Evolutionary conservation across 805 yeast species (phyloP).

Genomic region (Wickerhamomyces sydowiorum): DNA sequence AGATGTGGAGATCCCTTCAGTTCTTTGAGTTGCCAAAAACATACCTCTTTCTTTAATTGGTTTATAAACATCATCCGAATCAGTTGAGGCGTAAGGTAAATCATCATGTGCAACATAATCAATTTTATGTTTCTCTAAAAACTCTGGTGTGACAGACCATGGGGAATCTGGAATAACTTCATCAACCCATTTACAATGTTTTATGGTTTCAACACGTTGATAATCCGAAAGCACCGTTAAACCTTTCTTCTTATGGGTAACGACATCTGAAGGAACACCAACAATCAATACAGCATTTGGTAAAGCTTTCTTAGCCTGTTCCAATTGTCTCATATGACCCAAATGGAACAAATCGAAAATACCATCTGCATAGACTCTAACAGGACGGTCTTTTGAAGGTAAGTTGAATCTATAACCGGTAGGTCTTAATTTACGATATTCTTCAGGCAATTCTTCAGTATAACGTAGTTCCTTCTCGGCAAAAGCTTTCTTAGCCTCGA

Average conservation of each 20-base stretch:
- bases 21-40: constrained; percentile 92
- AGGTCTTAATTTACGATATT: constrained; percentile 74
- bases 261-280: constrained; percentile 86
- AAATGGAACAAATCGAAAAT: constrained; percentile 94
- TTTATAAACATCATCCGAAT: constrained; percentile 83
- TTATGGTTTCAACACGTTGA: constrained; percentile 86
- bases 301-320: constrained; percentile 91
- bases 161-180: constrained; percentile 94
- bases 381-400: constrained; percentile 83
- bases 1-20: constrained; percentile 93
- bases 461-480: constrained; percentile 48
- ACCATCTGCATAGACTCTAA: constrained; percentile 97
- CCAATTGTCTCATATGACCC: constrained; percentile 97
- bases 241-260: constrained; percentile 90
- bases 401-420: constrained; percentile 68
- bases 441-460: constrained; percentile 62
- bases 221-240: constrained; percentile 83
- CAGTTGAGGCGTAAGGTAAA: constrained; percentile 87
- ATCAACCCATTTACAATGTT: constrained; percentile 96
- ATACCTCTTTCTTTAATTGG: constrained; percentile 88
- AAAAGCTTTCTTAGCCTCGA: constrained; percentile 22
- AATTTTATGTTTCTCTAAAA: constrained; percentile 69
- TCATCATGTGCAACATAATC: constrained; percentile 99
- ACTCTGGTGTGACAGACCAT: constrained; percentile 87
- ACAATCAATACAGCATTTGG: constrained; percentile 81